Percentiles rank a stretch among this genome's conserved stretches.
Evolutionary conservation across 2,329 filamentous ascomycete genomes (phyloP).

Genomic region (Aureobasidium sp.): DNA sequence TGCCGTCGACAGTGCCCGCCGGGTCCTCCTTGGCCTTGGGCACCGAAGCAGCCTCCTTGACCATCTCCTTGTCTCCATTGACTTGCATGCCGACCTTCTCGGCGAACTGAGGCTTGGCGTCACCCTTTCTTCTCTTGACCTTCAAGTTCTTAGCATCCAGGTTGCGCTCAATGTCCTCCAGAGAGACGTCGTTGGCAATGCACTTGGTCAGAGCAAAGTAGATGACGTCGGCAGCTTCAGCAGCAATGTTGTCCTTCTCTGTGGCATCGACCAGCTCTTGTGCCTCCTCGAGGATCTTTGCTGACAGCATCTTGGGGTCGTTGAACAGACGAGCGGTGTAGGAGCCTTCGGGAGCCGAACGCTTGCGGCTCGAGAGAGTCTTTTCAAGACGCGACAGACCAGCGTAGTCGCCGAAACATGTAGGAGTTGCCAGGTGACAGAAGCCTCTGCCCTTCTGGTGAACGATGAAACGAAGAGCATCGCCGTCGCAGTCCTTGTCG

Average conservation of each 20-base stretch:
- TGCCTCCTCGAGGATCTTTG: slow-evolving; percentile 98
- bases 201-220: slow-evolving; percentile 95
- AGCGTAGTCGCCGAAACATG: slow-evolving; percentile 79
- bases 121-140: slow-evolving; percentile 84
- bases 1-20: slow-evolving; percentile 42
- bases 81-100: slow-evolving; percentile 63
- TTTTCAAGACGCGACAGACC: slow-evolving; percentile 81
- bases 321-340: slow-evolving; percentile 92
- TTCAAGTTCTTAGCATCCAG: slow-evolving; percentile 92
- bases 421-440: slow-evolving; percentile 86
- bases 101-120: slow-evolving; percentile 90
- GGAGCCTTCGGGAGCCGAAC: slow-evolving; percentile 75
- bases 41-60: slow-evolving; percentile 45
- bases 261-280: slow-evolving; percentile 87
- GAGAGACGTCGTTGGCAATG: slow-evolving; percentile 69
- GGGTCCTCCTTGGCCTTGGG: slow-evolving; percentile 46
- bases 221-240: slow-evolving; percentile 88
- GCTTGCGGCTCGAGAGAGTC: slow-evolving; percentile 73
- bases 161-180: slow-evolving; percentile 86
- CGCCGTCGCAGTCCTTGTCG: slow-evolving; percentile 84
- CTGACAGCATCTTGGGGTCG: slow-evolving; percentile 77
- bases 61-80: slow-evolving; percentile 32
- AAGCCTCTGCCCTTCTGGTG: slow-evolving; percentile 82
- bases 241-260: slow-evolving; percentile 74
- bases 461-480: slow-evolving; percentile 84